These are phyloP conservation scores for Teratosphaeria destructans DNA, from an alignment of 2,329 filamentous ascomycete genomes.

Conservation along the genomic window DNA sequence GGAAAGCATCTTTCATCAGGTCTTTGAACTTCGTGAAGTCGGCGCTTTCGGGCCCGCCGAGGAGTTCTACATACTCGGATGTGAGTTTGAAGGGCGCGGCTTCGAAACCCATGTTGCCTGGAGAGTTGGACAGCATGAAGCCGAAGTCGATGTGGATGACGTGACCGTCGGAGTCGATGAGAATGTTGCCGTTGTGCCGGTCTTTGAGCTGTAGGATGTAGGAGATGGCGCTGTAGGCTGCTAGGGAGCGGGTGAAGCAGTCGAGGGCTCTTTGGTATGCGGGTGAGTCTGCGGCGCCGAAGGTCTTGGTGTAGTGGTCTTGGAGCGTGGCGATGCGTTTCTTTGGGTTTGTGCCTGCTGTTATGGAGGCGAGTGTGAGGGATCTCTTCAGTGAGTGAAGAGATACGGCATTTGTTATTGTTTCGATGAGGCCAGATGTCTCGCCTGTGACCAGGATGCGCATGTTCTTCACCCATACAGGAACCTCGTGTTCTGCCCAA, in stretches of 20 bases:
- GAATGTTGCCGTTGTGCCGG: conserved; percentile 74
- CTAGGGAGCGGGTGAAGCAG: conserved; percentile 70
- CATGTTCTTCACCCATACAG: conserved; percentile 86
- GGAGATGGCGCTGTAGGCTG: conserved; percentile 75
- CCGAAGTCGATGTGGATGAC: conserved; percentile 86
- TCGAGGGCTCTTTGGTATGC: conserved; percentile 62
- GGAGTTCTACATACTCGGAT: conserved; percentile 73
- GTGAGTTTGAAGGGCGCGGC: conserved; percentile 80
- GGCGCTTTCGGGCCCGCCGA: conserved; percentile 60
- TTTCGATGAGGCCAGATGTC: conserved; percentile 75
- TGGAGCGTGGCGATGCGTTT: conserved; percentile 69
- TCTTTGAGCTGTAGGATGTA: conserved; percentile 80
- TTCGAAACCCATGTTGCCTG: conserved; percentile 74
- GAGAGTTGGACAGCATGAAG: conserved; percentile 81
- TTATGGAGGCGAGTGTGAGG: conserved; percentile 64
- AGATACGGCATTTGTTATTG: conserved; percentile 81
- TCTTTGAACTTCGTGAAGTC: conserved; percentile 68
- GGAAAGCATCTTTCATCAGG: conserved; percentile 74
- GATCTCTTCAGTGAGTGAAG: conserved; percentile 75
- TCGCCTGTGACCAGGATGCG: conserved; percentile 77
- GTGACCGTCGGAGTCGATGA: conserved; percentile 76
- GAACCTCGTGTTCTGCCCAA: conserved; percentile 62
- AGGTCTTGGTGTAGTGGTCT: conserved; percentile 72
- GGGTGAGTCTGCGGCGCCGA: conserved; percentile 59
- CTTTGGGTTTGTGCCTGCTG: conserved; percentile 61